A percentile compares a stretch with the other conserved stretches of the same genome.
Evolutionary conservation across 2,329 filamentous ascomycete species (phyloP).

Genomic region (Penicillium sp.): DNA sequence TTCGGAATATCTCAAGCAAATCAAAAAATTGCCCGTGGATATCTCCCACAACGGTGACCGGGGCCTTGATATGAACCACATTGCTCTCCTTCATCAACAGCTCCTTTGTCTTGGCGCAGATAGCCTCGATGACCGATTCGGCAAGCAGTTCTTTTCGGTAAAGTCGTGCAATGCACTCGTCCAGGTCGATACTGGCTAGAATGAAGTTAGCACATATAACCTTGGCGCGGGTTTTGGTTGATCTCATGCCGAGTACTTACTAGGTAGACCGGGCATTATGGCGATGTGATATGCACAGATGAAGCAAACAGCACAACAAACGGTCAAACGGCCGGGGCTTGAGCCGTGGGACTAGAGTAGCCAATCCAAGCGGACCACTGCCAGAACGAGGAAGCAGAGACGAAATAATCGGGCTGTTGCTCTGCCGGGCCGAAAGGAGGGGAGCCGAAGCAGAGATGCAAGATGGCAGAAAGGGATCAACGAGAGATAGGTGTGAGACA

Average conservation of each 20-base stretch:
- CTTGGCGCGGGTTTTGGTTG: not conserved
- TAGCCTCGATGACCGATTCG: slow-evolving; percentile 96
- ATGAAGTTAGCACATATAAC: slow-evolving; percentile 12
- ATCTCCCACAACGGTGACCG: slow-evolving; percentile 95
- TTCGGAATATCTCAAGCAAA: slow-evolving; percentile 98
- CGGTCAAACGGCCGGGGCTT: not conserved
- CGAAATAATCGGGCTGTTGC: not conserved
- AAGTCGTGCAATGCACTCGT: slow-evolving; percentile 95
- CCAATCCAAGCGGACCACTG: not conserved
- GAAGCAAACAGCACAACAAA: not conserved
- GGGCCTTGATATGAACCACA: slow-evolving; percentile 93
- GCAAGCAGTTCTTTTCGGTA: slow-evolving; percentile 97
- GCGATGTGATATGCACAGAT: not conserved
- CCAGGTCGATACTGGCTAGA: slow-evolving; percentile 89
- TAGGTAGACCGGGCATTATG: slow-evolving; percentile 49
- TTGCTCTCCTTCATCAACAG: slow-evolving; percentile 99
- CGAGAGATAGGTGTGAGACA: slow-evolving; percentile 3
- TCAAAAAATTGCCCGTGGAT: slow-evolving; percentile 99
- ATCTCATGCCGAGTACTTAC: slow-evolving; percentile 31
- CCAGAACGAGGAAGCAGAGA: not conserved
- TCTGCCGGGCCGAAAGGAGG: slow-evolving; percentile 10
- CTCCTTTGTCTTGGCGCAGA: slow-evolving; percentile 99
- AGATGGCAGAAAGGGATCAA: slow-evolving; percentile 4
- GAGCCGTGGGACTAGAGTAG: not conserved
- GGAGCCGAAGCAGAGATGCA: slow-evolving; percentile 6